These are phyloP conservation scores for Penicillium paxilli DNA, from an alignment of 495 filamentous ascomycete genomes.

Conservation along the genomic window DNA sequence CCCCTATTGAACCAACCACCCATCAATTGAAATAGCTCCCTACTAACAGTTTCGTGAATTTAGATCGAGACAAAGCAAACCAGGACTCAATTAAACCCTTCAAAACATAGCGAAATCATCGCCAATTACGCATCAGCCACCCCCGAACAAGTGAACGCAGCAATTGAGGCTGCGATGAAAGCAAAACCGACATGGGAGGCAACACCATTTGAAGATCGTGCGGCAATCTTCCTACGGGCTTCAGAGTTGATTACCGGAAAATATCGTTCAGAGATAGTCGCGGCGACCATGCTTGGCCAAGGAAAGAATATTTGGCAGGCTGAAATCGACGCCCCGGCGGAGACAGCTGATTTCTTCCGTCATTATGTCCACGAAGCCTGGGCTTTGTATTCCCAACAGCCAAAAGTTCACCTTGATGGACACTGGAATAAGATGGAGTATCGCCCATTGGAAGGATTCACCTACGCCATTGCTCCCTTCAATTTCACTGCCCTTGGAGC, in stretches of 20 bases:
- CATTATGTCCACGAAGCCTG: constrained; percentile 76
- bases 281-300: constrained; percentile 89
- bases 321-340: constrained; percentile 90
- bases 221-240: constrained; percentile 88
- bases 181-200: constrained; percentile 82
- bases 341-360: constrained; percentile 82
- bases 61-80: constrained; percentile 22
- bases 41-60: neutral
- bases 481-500: constrained; percentile 82
- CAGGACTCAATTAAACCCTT: constrained; percentile 64
- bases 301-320: constrained; percentile 97
- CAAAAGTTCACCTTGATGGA: constrained; percentile 49
- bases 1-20: neutral
- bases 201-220: constrained; percentile 81
- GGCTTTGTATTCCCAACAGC: constrained; percentile 71
- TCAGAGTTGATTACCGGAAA: constrained; percentile 82
- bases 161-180: constrained; percentile 76
- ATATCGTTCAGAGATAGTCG: constrained; percentile 89
- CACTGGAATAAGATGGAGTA: constrained; percentile 79
- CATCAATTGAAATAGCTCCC: neutral
- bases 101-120: constrained; percentile 63
- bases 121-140: constrained; percentile 74
- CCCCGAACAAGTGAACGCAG: constrained; percentile 63
- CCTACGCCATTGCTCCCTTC: constrained; percentile 27
- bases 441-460: constrained; percentile 76